Evolutionary conservation across 768 basidiomycete species (phyloP).

Genomic region (Suillus subluteus): DNA sequence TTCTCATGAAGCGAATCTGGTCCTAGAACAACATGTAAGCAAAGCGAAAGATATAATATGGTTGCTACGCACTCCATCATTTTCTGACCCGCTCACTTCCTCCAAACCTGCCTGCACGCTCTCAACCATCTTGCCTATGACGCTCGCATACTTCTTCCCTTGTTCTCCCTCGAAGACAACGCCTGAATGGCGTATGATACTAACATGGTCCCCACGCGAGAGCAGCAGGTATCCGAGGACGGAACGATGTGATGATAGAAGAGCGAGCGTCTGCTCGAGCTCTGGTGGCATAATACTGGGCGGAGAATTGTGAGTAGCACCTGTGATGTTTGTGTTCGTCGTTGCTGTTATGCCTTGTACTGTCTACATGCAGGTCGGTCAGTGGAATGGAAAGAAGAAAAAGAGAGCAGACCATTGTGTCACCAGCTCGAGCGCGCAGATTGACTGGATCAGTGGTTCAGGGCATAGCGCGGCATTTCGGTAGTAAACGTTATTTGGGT

Average conservation of each 20-base stretch:
- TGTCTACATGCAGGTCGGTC: constrained; percentile 5
- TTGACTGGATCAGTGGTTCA: neutral
- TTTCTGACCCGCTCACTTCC: constrained; percentile 69
- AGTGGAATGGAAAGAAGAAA: neutral
- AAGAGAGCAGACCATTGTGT: neutral
- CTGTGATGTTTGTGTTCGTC: constrained; percentile 21
- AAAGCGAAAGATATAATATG: neutral
- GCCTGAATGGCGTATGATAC: constrained; percentile 84
- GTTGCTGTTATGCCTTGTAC: constrained; percentile 15
- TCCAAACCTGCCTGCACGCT: constrained; percentile 78
- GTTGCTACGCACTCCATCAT: constrained; percentile 54
- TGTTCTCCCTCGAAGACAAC: constrained; percentile 87
- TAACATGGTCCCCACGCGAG: constrained; percentile 69
- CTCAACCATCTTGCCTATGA: constrained; percentile 75
- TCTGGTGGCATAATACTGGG: constrained; percentile 68
- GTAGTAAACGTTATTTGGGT: constrained; percentile 5
- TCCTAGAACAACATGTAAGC: constrained; percentile 52
- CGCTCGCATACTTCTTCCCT: constrained; percentile 73
- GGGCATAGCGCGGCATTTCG: neutral
- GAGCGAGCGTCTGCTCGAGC: constrained; percentile 76
- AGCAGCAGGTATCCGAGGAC: constrained; percentile 88
- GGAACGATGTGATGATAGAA: constrained; percentile 79
- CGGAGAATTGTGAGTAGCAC: constrained; percentile 15
- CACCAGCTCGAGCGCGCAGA: neutral
- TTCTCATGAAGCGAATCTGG: constrained; percentile 85